These are phyloP conservation scores for Phaseolus lunatus DNA, from an alignment of 306 rosid genomes.

Conservation along the genomic window DNA sequence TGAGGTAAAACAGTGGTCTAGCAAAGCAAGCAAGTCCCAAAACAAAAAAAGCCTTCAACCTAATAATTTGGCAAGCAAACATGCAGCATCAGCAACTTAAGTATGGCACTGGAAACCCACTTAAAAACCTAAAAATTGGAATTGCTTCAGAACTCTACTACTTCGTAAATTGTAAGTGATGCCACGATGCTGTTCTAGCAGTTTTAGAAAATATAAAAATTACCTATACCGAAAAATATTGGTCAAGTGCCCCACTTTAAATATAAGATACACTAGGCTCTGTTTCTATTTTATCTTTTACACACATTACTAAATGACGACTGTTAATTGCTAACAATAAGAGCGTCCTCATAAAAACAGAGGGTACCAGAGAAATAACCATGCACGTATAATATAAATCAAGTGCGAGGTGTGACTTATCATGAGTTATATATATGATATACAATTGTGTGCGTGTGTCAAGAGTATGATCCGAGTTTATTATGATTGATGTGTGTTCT, in stretches of 20 bases:
- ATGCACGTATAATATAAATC: not conserved
- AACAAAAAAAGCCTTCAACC: slow-evolving; percentile 36
- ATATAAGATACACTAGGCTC: not conserved
- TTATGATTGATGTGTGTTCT: not conserved
- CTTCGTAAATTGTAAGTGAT: slow-evolving; percentile 10
- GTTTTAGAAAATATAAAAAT: slow-evolving; percentile 17
- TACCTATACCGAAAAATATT: not conserved
- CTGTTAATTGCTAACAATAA: slow-evolving; percentile 6
- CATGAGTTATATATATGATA: not conserved
- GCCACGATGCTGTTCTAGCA: not conserved
- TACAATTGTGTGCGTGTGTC: not conserved
- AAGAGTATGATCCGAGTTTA: not conserved
- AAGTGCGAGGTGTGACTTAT: not conserved
- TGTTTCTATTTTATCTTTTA: not conserved
- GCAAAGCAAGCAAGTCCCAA: slow-evolving; percentile 29
- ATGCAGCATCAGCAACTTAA: slow-evolving; percentile 41
- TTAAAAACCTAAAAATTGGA: slow-evolving; percentile 24
- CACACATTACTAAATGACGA: not conserved
- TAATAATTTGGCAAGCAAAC: slow-evolving; percentile 24
- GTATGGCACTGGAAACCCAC: slow-evolving; percentile 9
- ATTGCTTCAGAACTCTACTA: slow-evolving; percentile 22
- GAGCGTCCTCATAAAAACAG: not conserved
- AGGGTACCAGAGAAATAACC: not conserved
- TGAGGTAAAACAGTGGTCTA: slow-evolving; percentile 41
- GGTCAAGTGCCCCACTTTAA: not conserved